Base-by-base conservation (phyloP, 352 stramenopile genomes). In the Globisporangium sylvaticum region DNA sequence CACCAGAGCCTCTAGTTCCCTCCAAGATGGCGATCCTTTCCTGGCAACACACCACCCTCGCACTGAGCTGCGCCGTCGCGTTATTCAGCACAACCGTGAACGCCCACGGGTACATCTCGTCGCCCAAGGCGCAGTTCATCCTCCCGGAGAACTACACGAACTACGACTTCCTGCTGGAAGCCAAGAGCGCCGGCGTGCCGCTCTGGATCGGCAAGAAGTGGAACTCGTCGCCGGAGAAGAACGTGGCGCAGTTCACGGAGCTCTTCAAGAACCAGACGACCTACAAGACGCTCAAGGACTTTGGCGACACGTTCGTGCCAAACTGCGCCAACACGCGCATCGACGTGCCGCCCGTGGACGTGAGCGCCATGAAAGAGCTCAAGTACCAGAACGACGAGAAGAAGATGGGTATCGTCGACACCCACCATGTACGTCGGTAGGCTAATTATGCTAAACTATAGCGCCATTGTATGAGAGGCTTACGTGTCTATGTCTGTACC, bases 371-470 rank as follows among this genome's bases (percentile, higher is more conserved):
- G 20, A 76, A 50, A 34, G 70, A 59, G 8, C 80, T 86, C 63
- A 75, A 62, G 63, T 87, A 73, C 75, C 75, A 83, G 69, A 83
- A 87, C 53, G 75, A 83, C 60, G 58, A 81, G 48, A 66, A 77
- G 18, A 27, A 74, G 14, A 68, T 60, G 59, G 79, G 77, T 9
- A 81, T 85, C 55, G 65, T 77, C 55, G 68, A 72, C n/a, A 80
- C 74, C 18, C 78, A 84, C 62, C 71, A 77, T 50, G 77, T 58
- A 39, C 24, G 48, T 56, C n/a, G n/a, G n/a, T n/a, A n/a, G n/a
- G n/a, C n/a, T n/a, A n/a, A n/a, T n/a, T n/a, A n/a, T n/a, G n/a
- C n/a, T n/a, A n/a, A n/a, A n/a, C n/a, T n/a, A n/a, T n/a, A n/a
- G n/a, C n/a, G n/a, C n/a, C n/a, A n/a, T n/a, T n/a, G 5, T 52